Evolutionary conservation across 176 grass and related monocot genomes (phyloP).

Genomic region (Lolium rigidum): DNA sequence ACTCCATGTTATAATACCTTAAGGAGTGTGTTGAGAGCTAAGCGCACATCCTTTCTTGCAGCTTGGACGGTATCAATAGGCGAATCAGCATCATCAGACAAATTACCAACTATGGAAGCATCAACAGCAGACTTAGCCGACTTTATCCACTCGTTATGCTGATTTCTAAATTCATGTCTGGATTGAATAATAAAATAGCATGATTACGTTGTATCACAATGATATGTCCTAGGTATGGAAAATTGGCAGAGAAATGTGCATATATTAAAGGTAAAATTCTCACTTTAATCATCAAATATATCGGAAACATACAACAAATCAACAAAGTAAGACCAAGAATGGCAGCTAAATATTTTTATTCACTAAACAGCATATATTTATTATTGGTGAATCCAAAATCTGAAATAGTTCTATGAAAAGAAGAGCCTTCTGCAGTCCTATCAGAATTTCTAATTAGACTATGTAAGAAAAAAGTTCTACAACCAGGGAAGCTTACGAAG

Average conservation of each 20-base stretch:
- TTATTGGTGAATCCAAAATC: constrained; percentile 11
- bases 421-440: not conserved
- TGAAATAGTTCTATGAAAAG: constrained; percentile 7
- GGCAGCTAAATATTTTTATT: not conserved
- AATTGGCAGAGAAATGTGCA: constrained; percentile 27
- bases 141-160: constrained; percentile 91
- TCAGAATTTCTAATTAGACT: constrained; percentile 7
- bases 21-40: constrained; percentile 72
- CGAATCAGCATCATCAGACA: constrained; percentile 50
- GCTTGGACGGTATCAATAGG: constrained; percentile 54
- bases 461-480: not conserved
- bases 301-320: constrained; percentile 1
- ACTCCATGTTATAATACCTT: constrained; percentile 59
- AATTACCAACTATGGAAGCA: constrained; percentile 63
- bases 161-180: constrained; percentile 88
- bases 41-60: constrained; percentile 70
- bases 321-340: constrained; percentile 9
- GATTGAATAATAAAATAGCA: constrained; percentile 36
- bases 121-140: constrained; percentile 68
- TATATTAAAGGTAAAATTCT: not conserved
- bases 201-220: constrained; percentile 31
- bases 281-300: constrained; percentile 29
- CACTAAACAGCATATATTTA: constrained; percentile 4
- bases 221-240: constrained; percentile 8
- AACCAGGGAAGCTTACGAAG: not conserved